Percentiles rank a stretch among this genome's conserved stretches.
Conservation (phyloP, 2,329 filamentous ascomycete genomes). For the Leptographium procerum region DNA sequence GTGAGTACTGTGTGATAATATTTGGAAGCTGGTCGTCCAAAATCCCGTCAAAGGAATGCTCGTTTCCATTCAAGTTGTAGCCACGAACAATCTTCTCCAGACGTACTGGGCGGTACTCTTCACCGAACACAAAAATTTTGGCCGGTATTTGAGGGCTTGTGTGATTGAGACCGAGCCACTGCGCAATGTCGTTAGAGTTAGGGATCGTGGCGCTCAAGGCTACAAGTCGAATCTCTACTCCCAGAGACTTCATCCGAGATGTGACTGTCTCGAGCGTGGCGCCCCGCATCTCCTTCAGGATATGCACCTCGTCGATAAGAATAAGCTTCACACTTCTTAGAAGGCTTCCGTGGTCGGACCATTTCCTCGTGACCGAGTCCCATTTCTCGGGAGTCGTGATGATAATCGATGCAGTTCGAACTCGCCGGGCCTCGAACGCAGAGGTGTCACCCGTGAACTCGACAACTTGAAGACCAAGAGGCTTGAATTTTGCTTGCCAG, state of each 20-base stretch:
- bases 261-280: slow-evolving; percentile 76
- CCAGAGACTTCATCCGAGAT: slow-evolving; percentile 75
- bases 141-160: slow-evolving; percentile 52
- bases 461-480: slow-evolving; percentile 55
- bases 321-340: slow-evolving; percentile 69
- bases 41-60: slow-evolving; percentile 64
- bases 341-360: slow-evolving; percentile 67
- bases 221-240: slow-evolving; percentile 64
- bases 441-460: slow-evolving; percentile 79
- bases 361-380: slow-evolving; percentile 81
- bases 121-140: slow-evolving; percentile 57
- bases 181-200: slow-evolving; percentile 68
- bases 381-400: slow-evolving; percentile 85
- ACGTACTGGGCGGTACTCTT: slow-evolving; percentile 69
- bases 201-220: slow-evolving; percentile 76
- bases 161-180: slow-evolving; percentile 62
- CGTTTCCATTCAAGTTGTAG: slow-evolving; percentile 52
- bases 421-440: slow-evolving; percentile 49
- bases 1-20: slow-evolving; percentile 54
- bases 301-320: slow-evolving; percentile 80
- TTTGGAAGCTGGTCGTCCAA: slow-evolving; percentile 55
- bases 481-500: slow-evolving; percentile 64
- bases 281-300: slow-evolving; percentile 67
- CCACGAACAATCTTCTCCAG: slow-evolving; percentile 68
- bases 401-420: slow-evolving; percentile 69